Base-by-base conservation (phyloP, 768 basidiomycete genomes). In the Mycena metata region DNA sequence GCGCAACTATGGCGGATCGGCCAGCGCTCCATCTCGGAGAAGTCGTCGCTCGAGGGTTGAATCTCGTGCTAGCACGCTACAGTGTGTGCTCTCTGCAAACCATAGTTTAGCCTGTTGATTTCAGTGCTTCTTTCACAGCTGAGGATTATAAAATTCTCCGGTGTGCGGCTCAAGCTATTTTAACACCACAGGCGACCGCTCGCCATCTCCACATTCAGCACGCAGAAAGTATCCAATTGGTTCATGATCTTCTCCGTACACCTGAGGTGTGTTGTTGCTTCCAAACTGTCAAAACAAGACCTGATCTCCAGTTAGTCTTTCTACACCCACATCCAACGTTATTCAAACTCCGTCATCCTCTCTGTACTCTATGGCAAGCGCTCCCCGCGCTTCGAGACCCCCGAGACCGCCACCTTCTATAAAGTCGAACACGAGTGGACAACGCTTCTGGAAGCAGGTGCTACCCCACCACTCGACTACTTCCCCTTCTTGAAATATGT, bases 381-480 rank as follows among this genome's bases (percentile, higher is more conserved):
- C 10, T 67, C 75, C 5, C 80, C 80, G 0, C 69, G 74, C 17
- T 70, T 73, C 61, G 56, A 72, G 16, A 74, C 75, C 9, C 71
- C 74, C 9, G 76, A 75, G 15, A 72, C 75, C 7, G 59, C 66
- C 15, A 74, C 71, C 16, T 79, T 79, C 62, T 75, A 75, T 66
- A 64, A 78, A 23, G 76, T 68, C 35, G 70, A 76, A 55, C 74
- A 75, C 30, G 59, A 74, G 39, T 79, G 76, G 71, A 65, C 73
- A 11, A 60, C 73, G 10, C 71, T 74, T 12, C 62, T 79, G 21
- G 78, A 77, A 33, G 74, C 78, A 19, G 79, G 81, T n/a, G 76
- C 79, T n/a, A 73, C 78, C 50, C 79, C 81, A 6, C 81, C 81
- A 8, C 67, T 82, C 9, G 81, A 82, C 57, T 43, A 78, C n/a